Evolutionary conservation across 2,329 filamentous ascomycete genomes (phyloP).

Genomic region (Zarea fungicola): DNA sequence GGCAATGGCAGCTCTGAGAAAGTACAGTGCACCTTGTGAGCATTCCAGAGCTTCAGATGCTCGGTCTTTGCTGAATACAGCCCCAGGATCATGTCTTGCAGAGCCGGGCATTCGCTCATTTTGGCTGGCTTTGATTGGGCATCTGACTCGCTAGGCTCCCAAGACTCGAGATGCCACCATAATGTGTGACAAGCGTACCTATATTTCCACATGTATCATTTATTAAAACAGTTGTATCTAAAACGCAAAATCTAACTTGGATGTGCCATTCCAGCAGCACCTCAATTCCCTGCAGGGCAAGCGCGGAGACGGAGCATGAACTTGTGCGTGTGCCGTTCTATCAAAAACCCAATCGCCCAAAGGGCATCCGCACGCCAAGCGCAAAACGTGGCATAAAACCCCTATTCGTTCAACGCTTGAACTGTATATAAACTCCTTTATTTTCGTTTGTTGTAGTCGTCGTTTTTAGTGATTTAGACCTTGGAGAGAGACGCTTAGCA

Average conservation of each 20-base stretch:
- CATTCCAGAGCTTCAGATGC: no score
- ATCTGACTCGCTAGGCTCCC: no score
- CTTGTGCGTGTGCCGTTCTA: constrained; percentile 10
- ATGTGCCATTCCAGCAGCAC: background rate
- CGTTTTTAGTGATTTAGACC: no score
- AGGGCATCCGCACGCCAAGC: background rate
- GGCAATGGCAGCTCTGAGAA: no score
- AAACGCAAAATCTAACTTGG: constrained; percentile 3
- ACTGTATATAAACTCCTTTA: constrained; percentile 8
- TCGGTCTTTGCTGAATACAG: no score
- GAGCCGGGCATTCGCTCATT: no score
- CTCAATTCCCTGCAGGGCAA: background rate
- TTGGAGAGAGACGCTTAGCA: background rate
- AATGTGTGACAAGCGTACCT: no score
- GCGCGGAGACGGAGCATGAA: constrained; percentile 13
- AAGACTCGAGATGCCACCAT: no score
- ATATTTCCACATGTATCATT: constrained; percentile 9
- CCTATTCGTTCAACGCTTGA: constrained; percentile 9
- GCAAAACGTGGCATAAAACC: background rate
- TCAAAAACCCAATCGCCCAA: constrained; percentile 6
- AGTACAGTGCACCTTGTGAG: no score
- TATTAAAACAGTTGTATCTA: constrained; percentile 12
- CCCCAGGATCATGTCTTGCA: no score
- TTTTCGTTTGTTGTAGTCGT: constrained; percentile 6
- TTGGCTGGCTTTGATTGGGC: no score